Conservation (phyloP, 805 yeast species). For the Naumovozyma dairenensis region DNA sequence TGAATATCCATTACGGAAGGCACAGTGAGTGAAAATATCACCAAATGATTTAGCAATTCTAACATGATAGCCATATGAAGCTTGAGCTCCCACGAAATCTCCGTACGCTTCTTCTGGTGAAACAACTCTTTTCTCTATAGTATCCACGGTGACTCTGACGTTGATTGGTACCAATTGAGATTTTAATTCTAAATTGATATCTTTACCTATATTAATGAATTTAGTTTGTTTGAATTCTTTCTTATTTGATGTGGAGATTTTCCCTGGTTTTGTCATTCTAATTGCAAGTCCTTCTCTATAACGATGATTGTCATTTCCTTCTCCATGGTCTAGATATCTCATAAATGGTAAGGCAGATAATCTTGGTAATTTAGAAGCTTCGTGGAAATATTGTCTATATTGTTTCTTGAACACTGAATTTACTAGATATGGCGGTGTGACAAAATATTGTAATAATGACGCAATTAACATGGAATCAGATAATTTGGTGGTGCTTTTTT, state of each 20-base stretch:
- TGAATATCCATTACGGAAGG: conserved; percentile 58
- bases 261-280: conserved; percentile 31
- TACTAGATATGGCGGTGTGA: conserved; percentile 75
- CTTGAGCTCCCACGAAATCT: conserved; percentile 47
- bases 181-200: conserved; percentile 45
- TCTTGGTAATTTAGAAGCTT: conserved; percentile 63
- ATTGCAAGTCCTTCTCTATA: conserved; percentile 54
- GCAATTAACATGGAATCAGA: conserved; percentile 48
- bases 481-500: conserved; percentile 8
- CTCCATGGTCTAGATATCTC: conserved; percentile 31
- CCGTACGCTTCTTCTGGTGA: conserved; percentile 61
- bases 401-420: conserved; percentile 50
- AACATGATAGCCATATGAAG: conserved; percentile 65
- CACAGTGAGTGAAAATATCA: conserved; percentile 60
- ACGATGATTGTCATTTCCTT: conserved; percentile 34
- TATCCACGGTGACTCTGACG: conserved; percentile 74
- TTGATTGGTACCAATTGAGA: conserved; percentile 60
- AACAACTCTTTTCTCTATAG: conserved; percentile 50
- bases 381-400: conserved; percentile 39
- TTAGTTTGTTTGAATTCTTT: conserved; percentile 54
- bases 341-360: conserved; percentile 68
- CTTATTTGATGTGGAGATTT: conserved; percentile 9
- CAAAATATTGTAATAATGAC: conserved; percentile 62
- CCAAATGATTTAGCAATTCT: conserved; percentile 54
- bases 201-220: conserved; percentile 67